These are phyloP conservation scores for Plasmopara viticola DNA, from an alignment of 352 stramenopile species.

Conservation along the genomic window DNA sequence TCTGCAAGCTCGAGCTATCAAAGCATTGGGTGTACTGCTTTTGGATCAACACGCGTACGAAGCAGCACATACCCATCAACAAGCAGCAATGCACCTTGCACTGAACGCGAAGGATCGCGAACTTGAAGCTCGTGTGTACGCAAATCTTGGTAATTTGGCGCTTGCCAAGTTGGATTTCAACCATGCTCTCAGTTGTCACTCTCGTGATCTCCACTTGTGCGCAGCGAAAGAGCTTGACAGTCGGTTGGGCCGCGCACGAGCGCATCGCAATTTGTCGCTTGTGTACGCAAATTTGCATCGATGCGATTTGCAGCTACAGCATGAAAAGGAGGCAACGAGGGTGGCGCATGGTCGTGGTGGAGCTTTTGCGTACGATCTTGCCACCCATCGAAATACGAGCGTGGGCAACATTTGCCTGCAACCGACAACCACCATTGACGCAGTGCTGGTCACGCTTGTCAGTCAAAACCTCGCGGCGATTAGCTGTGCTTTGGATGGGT, in stretches of 20 bases:
- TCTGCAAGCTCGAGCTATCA: slow-evolving; percentile 50
- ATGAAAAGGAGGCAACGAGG: slow-evolving; percentile 29
- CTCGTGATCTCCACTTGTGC: slow-evolving; percentile 47
- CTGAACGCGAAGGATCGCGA: slow-evolving; percentile 43
- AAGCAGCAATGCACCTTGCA: slow-evolving; percentile 54
- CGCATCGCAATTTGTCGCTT: slow-evolving; percentile 65
- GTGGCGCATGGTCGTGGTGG: slow-evolving; percentile 21
- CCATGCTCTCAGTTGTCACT: slow-evolving; percentile 54
- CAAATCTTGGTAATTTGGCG: slow-evolving; percentile 73
- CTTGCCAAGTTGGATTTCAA: slow-evolving; percentile 41
- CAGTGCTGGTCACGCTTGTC: slow-evolving; percentile 32
- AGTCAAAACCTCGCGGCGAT: slow-evolving; percentile 32
- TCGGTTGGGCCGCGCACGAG: slow-evolving; percentile 42
- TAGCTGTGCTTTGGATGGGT: slow-evolving; percentile 3
- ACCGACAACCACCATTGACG: slow-evolving; percentile 29
- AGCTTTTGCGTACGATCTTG: slow-evolving; percentile 50
- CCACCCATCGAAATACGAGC: slow-evolving; percentile 27
- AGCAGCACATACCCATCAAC: slow-evolving; percentile 47
- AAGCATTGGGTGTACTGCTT: slow-evolving; percentile 57
- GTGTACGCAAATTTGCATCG: slow-evolving; percentile 54
- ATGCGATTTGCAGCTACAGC: slow-evolving; percentile 26
- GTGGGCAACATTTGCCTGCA: slow-evolving; percentile 72
- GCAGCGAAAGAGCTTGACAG: slow-evolving; percentile 34
- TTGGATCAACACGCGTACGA: slow-evolving; percentile 38
- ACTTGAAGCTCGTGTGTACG: slow-evolving; percentile 65